A percentile compares a stretch with the other conserved stretches of the same genome.
These are phyloP conservation scores for Candida bentonensis DNA, from an alignment of 805 yeast genomes.

Conservation along the genomic window DNA sequence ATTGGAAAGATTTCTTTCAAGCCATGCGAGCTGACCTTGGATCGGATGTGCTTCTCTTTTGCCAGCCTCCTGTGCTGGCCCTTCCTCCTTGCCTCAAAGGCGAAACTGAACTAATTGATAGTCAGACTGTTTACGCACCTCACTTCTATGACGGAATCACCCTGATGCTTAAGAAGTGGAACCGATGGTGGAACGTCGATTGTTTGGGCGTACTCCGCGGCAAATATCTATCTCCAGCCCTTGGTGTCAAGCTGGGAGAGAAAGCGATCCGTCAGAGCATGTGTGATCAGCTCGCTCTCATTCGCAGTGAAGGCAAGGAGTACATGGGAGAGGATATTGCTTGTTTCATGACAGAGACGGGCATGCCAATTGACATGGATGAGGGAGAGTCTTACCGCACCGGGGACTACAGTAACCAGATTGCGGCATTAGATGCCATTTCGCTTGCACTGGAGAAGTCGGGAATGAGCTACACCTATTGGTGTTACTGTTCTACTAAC, in stretches of 20 bases:
- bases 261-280: constrained; percentile 55
- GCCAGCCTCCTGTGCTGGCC: constrained; percentile 75
- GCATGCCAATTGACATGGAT: constrained; percentile 93
- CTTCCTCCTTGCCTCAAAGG: constrained; percentile 54
- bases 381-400: constrained; percentile 47
- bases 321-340: constrained; percentile 52
- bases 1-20: constrained; percentile 34
- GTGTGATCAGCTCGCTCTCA: constrained; percentile 46
- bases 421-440: constrained; percentile 68
- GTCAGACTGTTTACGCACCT: constrained; percentile 56
- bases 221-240: constrained; percentile 56
- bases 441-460: constrained; percentile 62
- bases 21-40: constrained; percentile 31
- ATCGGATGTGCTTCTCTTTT: constrained; percentile 37
- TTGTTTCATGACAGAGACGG: constrained; percentile 72
- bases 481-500: constrained; percentile 68
- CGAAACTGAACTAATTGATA: constrained; percentile 36
- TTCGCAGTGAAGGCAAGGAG: constrained; percentile 45
- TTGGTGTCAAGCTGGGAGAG: constrained; percentile 59
- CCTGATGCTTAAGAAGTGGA: constrained; percentile 80
- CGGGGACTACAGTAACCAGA: constrained; percentile 56
- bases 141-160: constrained; percentile 93
- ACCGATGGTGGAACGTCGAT: constrained; percentile 63
- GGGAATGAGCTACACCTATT: constrained; percentile 58
- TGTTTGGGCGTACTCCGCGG: constrained; percentile 75